A percentile compares a stretch with the other conserved stretches of the same genome.
Evolutionary conservation across 2,329 filamentous ascomycete genomes (phyloP).

Genomic region (Paracoccidioides lutzii): DNA sequence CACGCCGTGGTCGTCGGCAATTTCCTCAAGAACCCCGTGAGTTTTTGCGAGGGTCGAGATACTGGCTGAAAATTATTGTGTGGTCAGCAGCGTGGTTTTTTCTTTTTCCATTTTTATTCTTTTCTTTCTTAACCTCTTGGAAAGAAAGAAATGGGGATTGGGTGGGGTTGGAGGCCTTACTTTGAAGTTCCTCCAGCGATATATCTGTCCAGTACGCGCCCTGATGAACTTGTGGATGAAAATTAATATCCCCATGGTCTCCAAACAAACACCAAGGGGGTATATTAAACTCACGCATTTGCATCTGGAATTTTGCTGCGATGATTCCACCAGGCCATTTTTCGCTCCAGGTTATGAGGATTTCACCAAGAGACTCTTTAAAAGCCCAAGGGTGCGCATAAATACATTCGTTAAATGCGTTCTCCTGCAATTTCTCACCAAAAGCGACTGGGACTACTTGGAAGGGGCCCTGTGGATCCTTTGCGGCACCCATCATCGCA

Average conservation of each 20-base stretch:
- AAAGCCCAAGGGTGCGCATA: conserved; percentile 10
- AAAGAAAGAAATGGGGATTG: neutral
- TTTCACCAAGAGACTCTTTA: conserved; percentile 5
- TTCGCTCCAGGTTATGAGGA: conserved; percentile 10
- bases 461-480: conserved; percentile 6
- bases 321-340: conserved; percentile 1
- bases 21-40: neutral
- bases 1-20: neutral
- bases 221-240: conserved; percentile 4
- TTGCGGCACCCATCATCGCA: conserved; percentile 7
- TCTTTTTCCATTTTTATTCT: no score
- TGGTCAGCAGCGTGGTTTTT: neutral
- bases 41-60: neutral
- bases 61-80: neutral
- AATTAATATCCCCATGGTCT: neutral
- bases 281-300: conserved; percentile 7
- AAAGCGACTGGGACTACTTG: conserved; percentile 6
- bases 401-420: conserved; percentile 2
- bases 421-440: neutral
- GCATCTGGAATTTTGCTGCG: conserved; percentile 6
- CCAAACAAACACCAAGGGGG: neutral
- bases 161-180: conserved; percentile 1
- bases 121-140: no score
- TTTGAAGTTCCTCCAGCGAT: conserved; percentile 5
- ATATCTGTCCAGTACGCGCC: conserved; percentile 10